Evolutionary conservation across 73 alveolate species (phyloP), one percentile per base, ranked within the genome.

Genomic region (Paramecium sexaurelia): DNA sequence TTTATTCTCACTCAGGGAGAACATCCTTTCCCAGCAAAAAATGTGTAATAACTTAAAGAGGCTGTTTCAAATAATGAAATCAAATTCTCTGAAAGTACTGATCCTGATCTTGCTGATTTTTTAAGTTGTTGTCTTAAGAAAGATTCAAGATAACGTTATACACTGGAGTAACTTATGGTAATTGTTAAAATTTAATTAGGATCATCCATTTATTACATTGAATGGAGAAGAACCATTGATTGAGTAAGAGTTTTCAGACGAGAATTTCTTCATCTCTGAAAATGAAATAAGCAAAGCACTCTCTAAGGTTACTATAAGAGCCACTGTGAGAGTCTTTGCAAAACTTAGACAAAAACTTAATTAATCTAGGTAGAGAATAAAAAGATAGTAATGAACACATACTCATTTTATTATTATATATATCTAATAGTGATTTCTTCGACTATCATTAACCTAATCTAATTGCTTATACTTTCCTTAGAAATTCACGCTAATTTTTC

Each of bases 1-100:
- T 93, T 68, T 37, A 26, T 33, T 2, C 47, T 71, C 22, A 86
- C 92, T 17, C 82, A 91, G 26, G 93, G 93, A 5, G 36, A 9
- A 20, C 73, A 66, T 35, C 96, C 96, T 9, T 93, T 93, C 66
- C 86, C 86, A 3, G 86, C 86, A 13, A 71, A 71, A 71, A 71
- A 32, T 37, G 56, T 71, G 1, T 32, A 32, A 71, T 35, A 32
- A 35, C 86, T 71, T 71, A 71, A 71, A 17, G 86, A 71, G 1
- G 56, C 56, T 22, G 56, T 71, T 7, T 35, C n/a, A 3, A 71
- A 71, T 71, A 8, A 71, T 20, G 57, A 71, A 19, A 27, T 35
- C 11, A 37, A 6, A 7, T 35, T 35, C 43, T 9, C 37, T 5
- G 26, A 33, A 35, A 20, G 13, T 36, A 71, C 86, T 33, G 86